These are phyloP conservation scores for Colletotrichum sp. DNA, from an alignment of 2,329 filamentous ascomycete genomes.

Conservation along the genomic window DNA sequence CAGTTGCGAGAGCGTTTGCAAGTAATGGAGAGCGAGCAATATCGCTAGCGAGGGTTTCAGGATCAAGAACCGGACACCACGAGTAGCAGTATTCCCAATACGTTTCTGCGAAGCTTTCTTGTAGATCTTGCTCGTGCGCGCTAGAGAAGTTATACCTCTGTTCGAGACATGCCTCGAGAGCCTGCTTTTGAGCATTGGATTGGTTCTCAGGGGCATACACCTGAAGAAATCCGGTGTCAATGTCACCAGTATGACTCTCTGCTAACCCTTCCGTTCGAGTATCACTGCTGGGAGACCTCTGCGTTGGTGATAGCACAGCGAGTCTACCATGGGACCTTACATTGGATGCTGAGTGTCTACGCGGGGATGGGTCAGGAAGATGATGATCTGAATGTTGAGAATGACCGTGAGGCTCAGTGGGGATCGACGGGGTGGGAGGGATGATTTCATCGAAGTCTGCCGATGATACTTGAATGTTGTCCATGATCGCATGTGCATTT, in stretches of 20 bases:
- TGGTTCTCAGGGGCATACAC: conserved; percentile 38
- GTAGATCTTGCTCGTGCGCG: conserved; percentile 31
- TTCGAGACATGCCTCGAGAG: conserved; percentile 30
- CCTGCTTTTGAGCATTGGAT: conserved; percentile 32
- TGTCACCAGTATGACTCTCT: conserved; percentile 32
- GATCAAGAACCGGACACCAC: conserved; percentile 46
- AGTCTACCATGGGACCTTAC: background rate
- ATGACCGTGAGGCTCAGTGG: background rate
- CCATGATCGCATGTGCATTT: background rate
- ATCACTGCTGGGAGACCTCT: conserved; percentile 3
- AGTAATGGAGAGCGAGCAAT: conserved; percentile 37
- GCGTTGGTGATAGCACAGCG: background rate
- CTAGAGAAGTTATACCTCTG: conserved; percentile 24
- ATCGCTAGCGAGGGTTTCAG: conserved; percentile 32
- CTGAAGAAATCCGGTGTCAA: conserved; percentile 39
- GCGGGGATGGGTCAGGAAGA: background rate
- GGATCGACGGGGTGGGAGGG: background rate
- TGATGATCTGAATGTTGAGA: background rate
- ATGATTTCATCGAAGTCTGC: background rate
- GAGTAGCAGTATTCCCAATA: conserved; percentile 47
- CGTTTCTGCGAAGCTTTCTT: conserved; percentile 45
- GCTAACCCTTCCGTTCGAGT: conserved; percentile 22
- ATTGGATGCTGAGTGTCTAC: background rate
- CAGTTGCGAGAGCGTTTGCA: conserved; percentile 41
- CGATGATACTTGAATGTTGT: background rate